A percentile compares a stretch with the other conserved stretches of the same genome.
These are phyloP conservation scores for Raphanus sativus DNA, from an alignment of 345 rosid genomes.

Conservation along the genomic window DNA sequence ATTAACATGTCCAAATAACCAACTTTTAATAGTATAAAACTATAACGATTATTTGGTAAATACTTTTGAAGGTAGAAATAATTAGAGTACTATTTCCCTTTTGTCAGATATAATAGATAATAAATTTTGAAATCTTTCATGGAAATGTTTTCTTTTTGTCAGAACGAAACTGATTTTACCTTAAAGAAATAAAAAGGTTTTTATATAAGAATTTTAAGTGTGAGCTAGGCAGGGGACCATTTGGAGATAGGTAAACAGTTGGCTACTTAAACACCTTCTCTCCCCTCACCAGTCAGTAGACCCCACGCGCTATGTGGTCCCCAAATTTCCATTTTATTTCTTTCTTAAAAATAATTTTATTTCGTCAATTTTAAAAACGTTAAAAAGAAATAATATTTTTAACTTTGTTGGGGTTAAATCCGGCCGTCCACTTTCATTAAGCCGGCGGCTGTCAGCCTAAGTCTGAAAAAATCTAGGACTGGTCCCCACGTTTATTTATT, in stretches of 20 bases:
- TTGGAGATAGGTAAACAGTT: conserved; percentile 42
- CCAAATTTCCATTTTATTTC: neutral
- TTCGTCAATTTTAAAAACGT: neutral
- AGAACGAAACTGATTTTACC: conserved; percentile 27
- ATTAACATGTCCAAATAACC: neutral
- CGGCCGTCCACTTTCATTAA: conserved; percentile 40
- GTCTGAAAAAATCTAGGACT: conserved; percentile 54
- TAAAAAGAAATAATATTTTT: neutral
- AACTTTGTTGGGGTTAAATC: conserved; percentile 32
- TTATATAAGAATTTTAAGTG: neutral
- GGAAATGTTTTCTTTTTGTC: conserved; percentile 24
- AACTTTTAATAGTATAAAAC: neutral
- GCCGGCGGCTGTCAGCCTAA: conserved; percentile 91
- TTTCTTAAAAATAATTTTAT: neutral
- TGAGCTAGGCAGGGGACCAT: conserved; percentile 58
- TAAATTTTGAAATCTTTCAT: conserved; percentile 18
- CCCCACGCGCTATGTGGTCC: conserved; percentile 30
- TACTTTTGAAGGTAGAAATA: neutral
- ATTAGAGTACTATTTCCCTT: neutral
- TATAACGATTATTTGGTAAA: neutral
- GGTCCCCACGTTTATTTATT: conserved; percentile 45
- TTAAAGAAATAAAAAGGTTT: conserved; percentile 14
- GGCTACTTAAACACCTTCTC: conserved; percentile 39
- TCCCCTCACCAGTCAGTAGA: conserved; percentile 24
- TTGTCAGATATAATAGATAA: neutral